phyloP scores from a whole-genome alignment of 805 yeast species.

The Lachancea kluyveri region DNA sequence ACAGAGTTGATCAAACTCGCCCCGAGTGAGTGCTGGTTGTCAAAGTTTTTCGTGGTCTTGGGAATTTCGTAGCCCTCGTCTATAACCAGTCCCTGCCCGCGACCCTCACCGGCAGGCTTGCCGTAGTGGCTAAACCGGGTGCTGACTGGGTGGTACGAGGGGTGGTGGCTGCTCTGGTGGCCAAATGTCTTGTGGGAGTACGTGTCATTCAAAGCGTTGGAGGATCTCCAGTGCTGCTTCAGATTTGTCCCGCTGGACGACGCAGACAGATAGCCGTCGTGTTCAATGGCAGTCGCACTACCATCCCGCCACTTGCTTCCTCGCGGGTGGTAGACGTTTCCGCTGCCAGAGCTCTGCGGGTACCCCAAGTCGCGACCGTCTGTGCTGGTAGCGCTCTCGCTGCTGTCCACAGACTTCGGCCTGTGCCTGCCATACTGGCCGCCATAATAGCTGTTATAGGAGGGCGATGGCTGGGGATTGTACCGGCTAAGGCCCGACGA shows the following conservation, averaged over 20 bases:
- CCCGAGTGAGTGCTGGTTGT: constrained; percentile 17
- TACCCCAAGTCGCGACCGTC: too few relatives aligned
- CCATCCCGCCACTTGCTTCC: constrained; percentile 7
- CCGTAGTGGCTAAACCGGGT: too few relatives aligned
- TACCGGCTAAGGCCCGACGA: constrained; percentile 16
- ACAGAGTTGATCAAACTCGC: constrained; percentile 29
- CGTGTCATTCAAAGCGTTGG: too few relatives aligned
- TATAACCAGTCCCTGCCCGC: too few relatives aligned
- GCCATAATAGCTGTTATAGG: constrained; percentile 3
- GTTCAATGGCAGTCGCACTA: not conserved
- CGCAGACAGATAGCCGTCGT: constrained; percentile 1
- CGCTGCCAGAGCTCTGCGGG: constrained; percentile 4
- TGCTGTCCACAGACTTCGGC: too few relatives aligned
- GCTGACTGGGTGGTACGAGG: not conserved
- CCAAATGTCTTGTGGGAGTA: not conserved
- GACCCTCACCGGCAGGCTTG: too few relatives aligned
- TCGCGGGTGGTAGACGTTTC: constrained; percentile 3
- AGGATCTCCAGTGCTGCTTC: too few relatives aligned
- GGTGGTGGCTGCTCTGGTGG: not conserved
- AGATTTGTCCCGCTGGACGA: constrained; percentile 1
- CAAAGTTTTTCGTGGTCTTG: constrained; percentile 1
- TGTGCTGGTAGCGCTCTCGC: too few relatives aligned
- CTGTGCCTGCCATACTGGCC: constrained; percentile 4
- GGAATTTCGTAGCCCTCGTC: constrained; percentile 1
- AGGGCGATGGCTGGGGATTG: constrained; percentile 14